Conservation (phyloP, 441 rosid species). For the Pelargonium australe region DNA sequence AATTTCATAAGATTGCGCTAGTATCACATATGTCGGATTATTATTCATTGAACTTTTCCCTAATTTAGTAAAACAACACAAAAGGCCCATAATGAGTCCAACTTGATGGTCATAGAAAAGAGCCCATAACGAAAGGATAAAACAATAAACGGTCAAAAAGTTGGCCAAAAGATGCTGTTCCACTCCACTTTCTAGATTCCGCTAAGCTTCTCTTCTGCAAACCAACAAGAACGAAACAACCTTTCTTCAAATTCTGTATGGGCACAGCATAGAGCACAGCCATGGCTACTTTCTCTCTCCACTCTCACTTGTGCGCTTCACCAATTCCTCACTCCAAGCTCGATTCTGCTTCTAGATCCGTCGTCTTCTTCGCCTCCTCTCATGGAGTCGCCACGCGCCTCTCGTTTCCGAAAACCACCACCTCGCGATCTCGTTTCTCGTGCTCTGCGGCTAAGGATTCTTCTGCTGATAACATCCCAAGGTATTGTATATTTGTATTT, state of each 20-base stretch:
- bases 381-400: slow-evolving; percentile 18
- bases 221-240: not conserved
- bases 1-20: too few relatives aligned
- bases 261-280: not conserved
- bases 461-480: slow-evolving; percentile 38
- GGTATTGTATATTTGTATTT: slow-evolving; percentile 25
- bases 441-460: slow-evolving; percentile 38
- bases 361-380: slow-evolving; percentile 5
- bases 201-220: not conserved
- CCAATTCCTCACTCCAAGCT: slow-evolving; percentile 14
- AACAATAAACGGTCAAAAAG: not conserved
- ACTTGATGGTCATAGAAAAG: too few relatives aligned
- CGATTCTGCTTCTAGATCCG: slow-evolving; percentile 14
- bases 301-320: slow-evolving; percentile 20
- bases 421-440: slow-evolving; percentile 17
- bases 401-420: slow-evolving; percentile 16
- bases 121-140: not conserved
- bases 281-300: slow-evolving; percentile 21
- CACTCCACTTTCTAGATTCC: not conserved
- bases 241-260: not conserved
- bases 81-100: too few relatives aligned
- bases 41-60: too few relatives aligned
- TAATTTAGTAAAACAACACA: too few relatives aligned
- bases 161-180: not conserved
- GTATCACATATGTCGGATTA: too few relatives aligned